Conservation (phyloP, 148 eudicot species). For the Silene latifolia region DNA sequence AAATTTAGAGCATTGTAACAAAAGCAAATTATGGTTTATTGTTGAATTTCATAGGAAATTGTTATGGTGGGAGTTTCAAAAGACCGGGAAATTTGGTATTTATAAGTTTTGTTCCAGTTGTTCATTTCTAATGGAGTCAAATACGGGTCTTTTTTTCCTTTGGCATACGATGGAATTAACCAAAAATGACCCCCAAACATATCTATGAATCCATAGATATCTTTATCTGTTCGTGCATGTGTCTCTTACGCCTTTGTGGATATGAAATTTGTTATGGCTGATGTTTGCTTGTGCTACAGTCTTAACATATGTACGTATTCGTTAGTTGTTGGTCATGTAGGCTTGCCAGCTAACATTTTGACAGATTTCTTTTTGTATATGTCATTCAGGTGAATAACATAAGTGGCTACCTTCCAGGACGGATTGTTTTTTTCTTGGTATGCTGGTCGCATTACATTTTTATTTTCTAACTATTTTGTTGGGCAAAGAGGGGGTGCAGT, state of each 20-base stretch:
- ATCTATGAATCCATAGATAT: background rate
- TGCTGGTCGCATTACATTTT: constrained; percentile 22
- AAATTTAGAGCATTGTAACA: background rate
- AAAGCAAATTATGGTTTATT: background rate
- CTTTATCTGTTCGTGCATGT: background rate
- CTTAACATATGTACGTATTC: background rate
- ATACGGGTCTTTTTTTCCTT: background rate
- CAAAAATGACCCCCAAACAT: background rate
- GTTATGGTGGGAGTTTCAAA: background rate
- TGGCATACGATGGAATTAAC: background rate
- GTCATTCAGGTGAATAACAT: constrained; percentile 85
- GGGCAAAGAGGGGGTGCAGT: background rate
- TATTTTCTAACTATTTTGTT: background rate
- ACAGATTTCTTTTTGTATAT: background rate
- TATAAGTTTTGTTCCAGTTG: background rate
- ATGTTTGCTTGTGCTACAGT: constrained; percentile 1
- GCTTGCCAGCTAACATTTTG: constrained; percentile 3
- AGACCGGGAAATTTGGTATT: background rate
- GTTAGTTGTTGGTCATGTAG: background rate
- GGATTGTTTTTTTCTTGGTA: constrained; percentile 98
- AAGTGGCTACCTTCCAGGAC: constrained; percentile 98
- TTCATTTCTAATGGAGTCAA: background rate
- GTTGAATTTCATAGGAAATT: background rate
- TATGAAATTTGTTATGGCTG: background rate
- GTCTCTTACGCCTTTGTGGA: background rate